Percentiles rank a stretch among this genome's conserved stretches.
phyloP scores from a whole-genome alignment of 73 alveolate species.

The Symbiodinium natans region DNA sequence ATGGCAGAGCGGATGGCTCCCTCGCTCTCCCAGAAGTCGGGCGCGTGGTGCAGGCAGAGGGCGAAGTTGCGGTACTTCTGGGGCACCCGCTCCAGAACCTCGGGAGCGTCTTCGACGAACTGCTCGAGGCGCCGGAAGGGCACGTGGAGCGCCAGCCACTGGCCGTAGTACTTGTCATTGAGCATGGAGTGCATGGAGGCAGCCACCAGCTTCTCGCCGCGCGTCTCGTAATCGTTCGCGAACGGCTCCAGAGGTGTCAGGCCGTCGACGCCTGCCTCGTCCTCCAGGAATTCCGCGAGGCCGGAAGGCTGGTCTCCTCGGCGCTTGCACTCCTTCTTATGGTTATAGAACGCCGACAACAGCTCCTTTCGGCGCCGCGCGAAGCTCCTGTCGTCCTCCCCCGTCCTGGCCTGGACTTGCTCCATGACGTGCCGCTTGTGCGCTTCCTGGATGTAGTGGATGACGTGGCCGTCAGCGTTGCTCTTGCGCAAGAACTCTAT shows the following conservation, averaged over 20 bases:
- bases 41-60: not conserved
- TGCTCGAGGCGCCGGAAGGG: not conserved
- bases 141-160: constrained; percentile 4
- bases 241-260: not conserved
- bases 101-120: not conserved
- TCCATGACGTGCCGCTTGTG: not conserved
- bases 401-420: not conserved
- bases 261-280: not conserved
- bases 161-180: constrained; percentile 32
- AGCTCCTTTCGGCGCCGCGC: not conserved
- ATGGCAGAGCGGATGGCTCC: not conserved
- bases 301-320: not conserved
- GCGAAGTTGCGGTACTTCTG: not conserved
- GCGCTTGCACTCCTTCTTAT: not conserved
- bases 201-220: constrained; percentile 23
- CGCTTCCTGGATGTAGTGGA: not conserved
- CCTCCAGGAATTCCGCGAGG: not conserved
- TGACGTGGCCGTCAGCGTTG: not conserved
- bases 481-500: not conserved
- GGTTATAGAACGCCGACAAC: not conserved
- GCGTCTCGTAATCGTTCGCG: not conserved
- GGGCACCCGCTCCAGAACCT: not conserved
- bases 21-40: not conserved
- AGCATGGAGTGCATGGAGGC: not conserved
- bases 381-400: not conserved